phyloP scores from a whole-genome alignment of 352 stramenopile genomes.

The Phytophthora meadii region DNA sequence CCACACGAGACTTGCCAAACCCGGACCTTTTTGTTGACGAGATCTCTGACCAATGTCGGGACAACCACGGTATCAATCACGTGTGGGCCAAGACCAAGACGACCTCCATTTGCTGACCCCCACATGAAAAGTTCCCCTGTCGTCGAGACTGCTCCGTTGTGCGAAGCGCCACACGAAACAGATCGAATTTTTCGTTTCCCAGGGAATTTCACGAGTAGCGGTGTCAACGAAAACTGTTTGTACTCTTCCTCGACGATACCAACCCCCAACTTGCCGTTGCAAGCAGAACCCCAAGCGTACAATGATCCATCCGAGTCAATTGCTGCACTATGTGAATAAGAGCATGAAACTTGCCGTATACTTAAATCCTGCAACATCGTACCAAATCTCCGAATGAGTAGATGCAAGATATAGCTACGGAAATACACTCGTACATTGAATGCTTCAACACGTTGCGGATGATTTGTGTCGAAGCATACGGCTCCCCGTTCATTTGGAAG shows the following conservation, averaged over 20 bases:
- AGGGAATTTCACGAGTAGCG: slow-evolving; percentile 74
- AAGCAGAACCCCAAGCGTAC: slow-evolving; percentile 90
- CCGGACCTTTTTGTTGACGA: slow-evolving; percentile 68
- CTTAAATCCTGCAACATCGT: slow-evolving; percentile 38
- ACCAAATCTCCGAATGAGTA: not conserved
- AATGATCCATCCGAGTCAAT: slow-evolving; percentile 77
- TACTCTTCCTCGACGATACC: slow-evolving; percentile 80
- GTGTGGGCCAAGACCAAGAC: slow-evolving; percentile 85
- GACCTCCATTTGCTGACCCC: slow-evolving; percentile 92
- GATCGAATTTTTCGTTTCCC: slow-evolving; percentile 64
- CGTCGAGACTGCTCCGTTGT: slow-evolving; percentile 78
- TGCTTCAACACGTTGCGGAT: slow-evolving; percentile 62
- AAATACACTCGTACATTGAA: slow-evolving; percentile 45
- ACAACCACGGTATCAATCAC: slow-evolving; percentile 71
- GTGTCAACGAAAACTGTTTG: slow-evolving; percentile 82
- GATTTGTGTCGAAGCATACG: slow-evolving; percentile 71
- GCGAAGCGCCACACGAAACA: slow-evolving; percentile 90
- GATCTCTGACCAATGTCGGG: slow-evolving; percentile 84
- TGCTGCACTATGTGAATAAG: slow-evolving; percentile 89
- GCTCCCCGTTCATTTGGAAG: slow-evolving; percentile 54
- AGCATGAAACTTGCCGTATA: slow-evolving; percentile 66
- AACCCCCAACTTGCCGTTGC: slow-evolving; percentile 89
- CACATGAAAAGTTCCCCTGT: slow-evolving; percentile 87
- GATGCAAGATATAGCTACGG: slow-evolving; percentile 13
- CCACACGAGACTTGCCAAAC: slow-evolving; percentile 82